Conservation (phyloP, 78 protist species). For the Guillardia theta region DNA sequence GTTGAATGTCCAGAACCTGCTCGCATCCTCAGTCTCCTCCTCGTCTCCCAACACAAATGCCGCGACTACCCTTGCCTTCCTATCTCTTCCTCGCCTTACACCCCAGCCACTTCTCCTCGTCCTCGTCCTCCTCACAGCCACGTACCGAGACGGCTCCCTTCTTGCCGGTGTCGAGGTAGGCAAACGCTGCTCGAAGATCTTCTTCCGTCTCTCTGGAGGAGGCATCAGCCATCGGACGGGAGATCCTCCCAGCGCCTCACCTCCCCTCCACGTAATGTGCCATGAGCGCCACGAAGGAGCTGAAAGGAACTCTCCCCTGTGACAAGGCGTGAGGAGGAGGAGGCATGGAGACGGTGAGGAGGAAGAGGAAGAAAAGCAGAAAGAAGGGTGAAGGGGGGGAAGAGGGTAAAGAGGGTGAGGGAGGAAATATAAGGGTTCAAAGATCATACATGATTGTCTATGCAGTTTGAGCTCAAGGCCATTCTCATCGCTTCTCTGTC, state of each 20-base stretch:
- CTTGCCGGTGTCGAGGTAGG: not conserved
- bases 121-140: no score
- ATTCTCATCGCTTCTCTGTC: not conserved
- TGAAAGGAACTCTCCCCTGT: not conserved
- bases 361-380: not conserved
- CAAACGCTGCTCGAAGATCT: not conserved
- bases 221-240: not conserved
- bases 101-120: no score
- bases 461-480: not conserved
- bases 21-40: no score
- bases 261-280: not conserved
- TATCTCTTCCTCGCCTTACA: no score
- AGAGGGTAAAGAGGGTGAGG: not conserved
- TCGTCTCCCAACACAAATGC: no score
- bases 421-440: not conserved
- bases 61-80: no score
- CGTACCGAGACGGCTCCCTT: no score
- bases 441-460: not conserved
- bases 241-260: not conserved
- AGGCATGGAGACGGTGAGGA: not conserved
- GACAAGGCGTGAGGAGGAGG: not conserved
- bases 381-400: not conserved
- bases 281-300: slow-evolving; percentile 13
- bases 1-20: no score
- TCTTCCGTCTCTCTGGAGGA: not conserved